phyloP scores from a whole-genome alignment of 73 alveolate species.

The Symbiodinium pilosum region DNA sequence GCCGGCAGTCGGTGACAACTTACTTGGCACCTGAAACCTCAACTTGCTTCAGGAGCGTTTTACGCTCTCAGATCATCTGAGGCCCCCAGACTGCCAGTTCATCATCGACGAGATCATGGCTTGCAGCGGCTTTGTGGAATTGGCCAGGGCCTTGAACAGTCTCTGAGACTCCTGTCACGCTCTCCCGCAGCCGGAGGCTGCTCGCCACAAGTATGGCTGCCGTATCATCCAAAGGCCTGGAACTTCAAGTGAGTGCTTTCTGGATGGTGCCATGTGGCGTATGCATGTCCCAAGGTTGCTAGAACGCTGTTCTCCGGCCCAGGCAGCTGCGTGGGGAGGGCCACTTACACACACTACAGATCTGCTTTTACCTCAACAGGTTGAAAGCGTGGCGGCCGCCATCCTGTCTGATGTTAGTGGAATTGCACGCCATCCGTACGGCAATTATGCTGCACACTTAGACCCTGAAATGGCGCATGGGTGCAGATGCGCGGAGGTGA shows the following conservation, averaged over 20 bases:
- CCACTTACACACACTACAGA: no score
- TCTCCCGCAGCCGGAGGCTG: constrained; percentile 7
- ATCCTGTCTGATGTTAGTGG: constrained; percentile 45
- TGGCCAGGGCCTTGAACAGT: constrained; percentile 1
- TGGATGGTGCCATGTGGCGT: no score
- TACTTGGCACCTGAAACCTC: background rate
- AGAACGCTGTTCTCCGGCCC: constrained; percentile 26
- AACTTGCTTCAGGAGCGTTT: no score
- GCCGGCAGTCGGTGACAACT: background rate
- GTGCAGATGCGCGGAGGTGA: background rate
- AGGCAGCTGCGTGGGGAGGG: no score
- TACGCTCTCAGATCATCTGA: background rate
- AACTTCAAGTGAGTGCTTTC: no score
- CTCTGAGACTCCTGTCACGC: background rate
- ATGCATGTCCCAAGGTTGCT: background rate
- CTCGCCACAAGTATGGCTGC: constrained; percentile 59
- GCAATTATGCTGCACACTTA: constrained; percentile 16
- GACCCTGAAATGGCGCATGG: background rate
- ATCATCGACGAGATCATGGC: constrained; percentile 56
- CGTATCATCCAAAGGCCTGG: constrained; percentile 47
- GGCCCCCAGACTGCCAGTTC: constrained; percentile 56
- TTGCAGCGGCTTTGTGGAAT: constrained; percentile 40
- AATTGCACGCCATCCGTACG: constrained; percentile 47
- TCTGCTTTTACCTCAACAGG: background rate
- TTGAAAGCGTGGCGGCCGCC: constrained; percentile 30